phyloP scores from a whole-genome alignment of 495 filamentous ascomycete genomes.

The Xylaria venustula region DNA sequence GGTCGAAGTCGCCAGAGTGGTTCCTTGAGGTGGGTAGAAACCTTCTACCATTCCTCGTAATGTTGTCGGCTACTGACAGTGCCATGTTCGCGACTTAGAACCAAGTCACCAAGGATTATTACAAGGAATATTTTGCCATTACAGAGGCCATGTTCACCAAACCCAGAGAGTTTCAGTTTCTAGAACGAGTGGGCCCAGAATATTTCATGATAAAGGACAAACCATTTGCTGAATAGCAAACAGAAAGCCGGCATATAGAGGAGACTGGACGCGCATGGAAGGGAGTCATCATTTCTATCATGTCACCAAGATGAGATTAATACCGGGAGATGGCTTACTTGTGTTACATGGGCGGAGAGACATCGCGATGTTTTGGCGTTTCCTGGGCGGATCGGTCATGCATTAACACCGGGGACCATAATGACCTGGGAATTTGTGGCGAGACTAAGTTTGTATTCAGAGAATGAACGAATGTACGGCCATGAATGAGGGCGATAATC shows the following conservation, averaged over 20 bases:
- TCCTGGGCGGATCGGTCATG: conserved; percentile 9
- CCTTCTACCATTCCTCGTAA: neutral
- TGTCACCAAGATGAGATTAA: neutral
- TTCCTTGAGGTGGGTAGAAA: conserved; percentile 30
- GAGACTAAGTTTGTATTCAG: conserved; percentile 19
- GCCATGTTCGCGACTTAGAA: conserved; percentile 26
- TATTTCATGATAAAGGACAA: conserved; percentile 32
- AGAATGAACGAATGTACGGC: conserved; percentile 21
- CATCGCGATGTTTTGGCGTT: conserved; percentile 2
- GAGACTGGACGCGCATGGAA: neutral
- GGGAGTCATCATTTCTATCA: neutral
- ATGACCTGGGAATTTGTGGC: neutral
- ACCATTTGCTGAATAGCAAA: conserved; percentile 1
- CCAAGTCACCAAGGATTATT: conserved; percentile 51
- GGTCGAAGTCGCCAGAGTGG: conserved; percentile 39
- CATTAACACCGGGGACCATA: conserved; percentile 13
- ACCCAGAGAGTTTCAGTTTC: conserved; percentile 39
- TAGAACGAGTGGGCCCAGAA: conserved; percentile 34
- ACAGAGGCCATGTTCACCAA: conserved; percentile 52
- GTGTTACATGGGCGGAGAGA: neutral
- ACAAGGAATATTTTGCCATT: conserved; percentile 45
- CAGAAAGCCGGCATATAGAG: neutral
- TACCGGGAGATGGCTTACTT: conserved; percentile 2
- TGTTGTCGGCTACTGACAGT: conserved; percentile 6
- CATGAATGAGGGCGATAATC: conserved; percentile 3